A percentile compares a stretch with the other conserved stretches of the same genome.
Conservation (phyloP, 2,329 filamentous ascomycete species). For the Helminthosporium solani region DNA sequence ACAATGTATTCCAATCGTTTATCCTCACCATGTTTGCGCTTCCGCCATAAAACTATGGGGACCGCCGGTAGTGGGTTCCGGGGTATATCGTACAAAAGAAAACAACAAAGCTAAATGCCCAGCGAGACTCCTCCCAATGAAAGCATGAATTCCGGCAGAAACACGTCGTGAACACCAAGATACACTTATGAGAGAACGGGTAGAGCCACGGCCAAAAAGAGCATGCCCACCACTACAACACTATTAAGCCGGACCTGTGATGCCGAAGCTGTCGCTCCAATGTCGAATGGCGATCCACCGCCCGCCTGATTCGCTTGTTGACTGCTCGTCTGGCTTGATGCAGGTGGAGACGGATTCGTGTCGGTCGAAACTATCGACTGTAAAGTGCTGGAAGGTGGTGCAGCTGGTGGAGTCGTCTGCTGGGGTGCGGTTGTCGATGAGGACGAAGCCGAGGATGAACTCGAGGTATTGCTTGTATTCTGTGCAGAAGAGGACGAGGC, state of each 20-base stretch:
- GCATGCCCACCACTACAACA: slow-evolving; percentile 11
- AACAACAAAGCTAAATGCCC: background rate
- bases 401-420: background rate
- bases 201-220: slow-evolving; percentile 14
- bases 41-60: background rate
- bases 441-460: slow-evolving; percentile 1
- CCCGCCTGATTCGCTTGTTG: slow-evolving; percentile 40
- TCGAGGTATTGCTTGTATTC: background rate
- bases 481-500: background rate
- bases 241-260: slow-evolving; percentile 10
- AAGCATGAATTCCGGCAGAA: background rate
- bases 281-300: slow-evolving; percentile 50
- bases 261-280: slow-evolving; percentile 24
- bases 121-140: slow-evolving; percentile 1
- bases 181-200: slow-evolving; percentile 11
- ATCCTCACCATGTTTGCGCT: background rate
- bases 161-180: background rate
- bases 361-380: background rate
- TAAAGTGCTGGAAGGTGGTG: slow-evolving; percentile 4
- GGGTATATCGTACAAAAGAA: slow-evolving; percentile 35
- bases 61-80: background rate
- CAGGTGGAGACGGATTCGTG: slow-evolving; percentile 6
- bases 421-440: background rate
- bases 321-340: slow-evolving; percentile 20
- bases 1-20: background rate